Base-by-base conservation (phyloP, 768 basidiomycete species). In the Lactarius hengduanensis region DNA sequence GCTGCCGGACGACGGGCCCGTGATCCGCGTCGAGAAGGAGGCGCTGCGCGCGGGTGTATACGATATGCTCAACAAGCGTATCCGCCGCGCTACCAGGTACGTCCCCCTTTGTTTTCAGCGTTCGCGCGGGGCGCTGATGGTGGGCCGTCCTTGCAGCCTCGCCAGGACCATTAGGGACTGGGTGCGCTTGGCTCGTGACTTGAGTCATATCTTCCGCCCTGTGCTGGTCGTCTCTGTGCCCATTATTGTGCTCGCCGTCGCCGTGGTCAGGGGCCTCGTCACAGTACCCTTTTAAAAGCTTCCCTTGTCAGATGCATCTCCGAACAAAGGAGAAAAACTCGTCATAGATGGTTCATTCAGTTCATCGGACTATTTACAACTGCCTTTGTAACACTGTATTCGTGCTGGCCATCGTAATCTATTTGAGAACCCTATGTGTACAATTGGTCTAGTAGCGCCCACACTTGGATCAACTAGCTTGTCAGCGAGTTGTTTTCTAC, bases 1-100 rank as follows among this genome's bases (percentile, higher is more conserved):
- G 26, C 66, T 77, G 9, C 76, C 74, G 2, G 76, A 77, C 55
- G 73, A 73, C 26, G 74, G 75, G 8, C 66, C 63, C 7, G 71
- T 73, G n/a, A 67, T 73, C 40, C 70, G 73, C 6, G 56, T 77
- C 1, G 72, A 71, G 53, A 62, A 70, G 4, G 66, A 72, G 32
- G 62, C 62, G 4, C 64, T 77, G 2, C 66, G 58, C 4, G 57
- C 57, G 22, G 74, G 75, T 5, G 71, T 77, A 41, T 77, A 77
- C 60, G 69, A 68, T n/a, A 45, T 73, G 18, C 50, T 76, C 13
- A 65, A 68, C 38, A 5, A 16, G 16, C 69, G 68, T 34, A 22
- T 69, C 15, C 45, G 50, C 7, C 64, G 69, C 9, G 13, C 18
- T 8, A 43, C 7, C 6, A n/a, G 61, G 69, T 69, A 32, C 38